Evolutionary conservation across 2,329 filamentous ascomycete species (phyloP).

Genomic region (Aspergillus udagawae): DNA sequence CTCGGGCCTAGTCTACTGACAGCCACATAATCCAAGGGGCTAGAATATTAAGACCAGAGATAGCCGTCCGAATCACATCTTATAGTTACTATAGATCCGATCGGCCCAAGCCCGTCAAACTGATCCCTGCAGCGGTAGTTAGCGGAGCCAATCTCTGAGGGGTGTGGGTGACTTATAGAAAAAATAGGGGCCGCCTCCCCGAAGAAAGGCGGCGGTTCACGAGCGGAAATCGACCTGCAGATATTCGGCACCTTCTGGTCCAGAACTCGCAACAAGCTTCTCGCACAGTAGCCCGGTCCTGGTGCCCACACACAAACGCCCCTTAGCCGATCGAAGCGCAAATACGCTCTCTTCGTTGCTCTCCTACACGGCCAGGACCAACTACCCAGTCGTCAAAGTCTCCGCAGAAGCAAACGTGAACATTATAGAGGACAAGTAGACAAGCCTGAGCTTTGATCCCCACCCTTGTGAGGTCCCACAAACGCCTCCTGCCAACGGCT

Average conservation of each 20-base stretch:
- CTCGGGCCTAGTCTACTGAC: background rate
- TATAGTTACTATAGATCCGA: background rate
- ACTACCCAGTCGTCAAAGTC: constrained; percentile 1
- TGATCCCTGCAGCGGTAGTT: constrained; percentile 23
- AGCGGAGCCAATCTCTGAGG: constrained; percentile 14
- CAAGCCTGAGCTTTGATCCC: constrained; percentile 94
- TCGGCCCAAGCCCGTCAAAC: background rate
- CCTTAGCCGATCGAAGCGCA: constrained; percentile 7
- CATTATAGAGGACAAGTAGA: constrained; percentile 48
- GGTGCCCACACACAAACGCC: constrained; percentile 6
- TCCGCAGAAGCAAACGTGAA: constrained; percentile 6
- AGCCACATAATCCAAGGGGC: background rate
- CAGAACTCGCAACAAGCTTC: constrained; percentile 5
- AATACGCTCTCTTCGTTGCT: constrained; percentile 13
- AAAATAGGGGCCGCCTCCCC: constrained; percentile 31
- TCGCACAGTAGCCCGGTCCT: constrained; percentile 6
- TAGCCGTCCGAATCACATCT: background rate
- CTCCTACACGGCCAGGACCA: constrained; percentile 10
- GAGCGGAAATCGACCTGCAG: constrained; percentile 7
- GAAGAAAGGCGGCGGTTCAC: constrained; percentile 27
- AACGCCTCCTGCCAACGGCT: constrained; percentile 21
- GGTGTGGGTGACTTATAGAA: constrained; percentile 33
- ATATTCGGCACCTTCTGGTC: constrained; percentile 12
- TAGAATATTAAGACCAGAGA: background rate
- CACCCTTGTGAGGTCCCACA: constrained; percentile 84